Percentiles rank a stretch among this genome's conserved stretches.
Evolutionary conservation across 331 rosid genomes (phyloP).

Genomic region (Saraca asoca): DNA sequence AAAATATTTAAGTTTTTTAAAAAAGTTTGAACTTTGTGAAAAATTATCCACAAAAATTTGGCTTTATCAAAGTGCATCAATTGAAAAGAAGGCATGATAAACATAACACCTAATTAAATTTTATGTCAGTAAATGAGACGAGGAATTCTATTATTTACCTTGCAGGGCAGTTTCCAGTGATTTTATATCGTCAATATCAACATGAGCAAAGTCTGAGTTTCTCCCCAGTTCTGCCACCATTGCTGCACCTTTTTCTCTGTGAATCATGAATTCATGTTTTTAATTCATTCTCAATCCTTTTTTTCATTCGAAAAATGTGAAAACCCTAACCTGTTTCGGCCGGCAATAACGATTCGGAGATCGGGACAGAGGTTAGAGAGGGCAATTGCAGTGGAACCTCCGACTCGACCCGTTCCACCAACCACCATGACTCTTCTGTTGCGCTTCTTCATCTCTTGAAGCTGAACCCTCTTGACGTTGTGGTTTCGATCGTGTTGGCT

Average conservation of each 20-base stretch:
- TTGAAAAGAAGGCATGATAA: too few species aligned
- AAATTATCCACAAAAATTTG: too few species aligned
- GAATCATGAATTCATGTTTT: not conserved
- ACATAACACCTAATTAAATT: too few species aligned
- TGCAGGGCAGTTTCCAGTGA: slow-evolving; percentile 63
- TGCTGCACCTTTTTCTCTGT: slow-evolving; percentile 71
- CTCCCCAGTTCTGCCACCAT: slow-evolving; percentile 66
- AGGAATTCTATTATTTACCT: slow-evolving; percentile 37
- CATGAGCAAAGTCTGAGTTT: slow-evolving; percentile 61
- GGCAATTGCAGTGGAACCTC: slow-evolving; percentile 59
- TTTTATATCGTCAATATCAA: slow-evolving; percentile 51
- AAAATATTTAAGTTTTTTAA: too few species aligned
- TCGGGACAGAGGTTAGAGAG: slow-evolving; percentile 59
- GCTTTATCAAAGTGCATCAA: too few species aligned
- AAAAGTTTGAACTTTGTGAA: too few species aligned
- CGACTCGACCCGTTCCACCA: slow-evolving; percentile 69
- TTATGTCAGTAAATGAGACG: not conserved
- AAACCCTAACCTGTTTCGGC: slow-evolving; percentile 52
- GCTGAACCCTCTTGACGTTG: slow-evolving; percentile 22
- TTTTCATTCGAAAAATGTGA: not conserved
- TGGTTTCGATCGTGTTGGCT: not conserved
- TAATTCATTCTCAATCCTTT: too few species aligned
- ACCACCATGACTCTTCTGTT: slow-evolving; percentile 51
- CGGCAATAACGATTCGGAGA: slow-evolving; percentile 48
- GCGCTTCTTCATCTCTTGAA: slow-evolving; percentile 40